Base-by-base conservation (phyloP, 345 rosid genomes). In the Crucihimalaya himalaica region DNA sequence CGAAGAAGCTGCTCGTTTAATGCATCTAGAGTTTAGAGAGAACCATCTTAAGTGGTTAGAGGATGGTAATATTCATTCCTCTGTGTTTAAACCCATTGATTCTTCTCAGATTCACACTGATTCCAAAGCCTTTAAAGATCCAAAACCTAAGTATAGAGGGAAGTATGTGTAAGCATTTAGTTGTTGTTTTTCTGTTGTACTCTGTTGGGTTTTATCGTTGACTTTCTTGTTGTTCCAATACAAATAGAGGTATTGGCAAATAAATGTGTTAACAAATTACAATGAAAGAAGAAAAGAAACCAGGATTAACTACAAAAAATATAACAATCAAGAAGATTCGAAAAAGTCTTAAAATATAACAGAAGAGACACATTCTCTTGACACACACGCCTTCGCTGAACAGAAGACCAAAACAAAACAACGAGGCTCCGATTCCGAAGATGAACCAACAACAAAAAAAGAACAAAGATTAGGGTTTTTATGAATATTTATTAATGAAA, bases 41-140 rank as follows among this genome's bases (percentile, higher is more conserved):
- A 95, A 95, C 79, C 97, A 95, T 78, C 57, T 87, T 4, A 95
- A 92, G 83, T 92, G 96, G 97, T 59, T 92, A 72, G 92, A 90
- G 80, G 90, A 95, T 19, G 94, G 96, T 63, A 95, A 84, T 74
- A 90, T 92, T 29, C 96, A 87, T 80, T 88, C 99, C 53, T 86
- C 90, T 21, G 89, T 95, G 29, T 92, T 95, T 57, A 82, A 79
- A 73, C 91, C 90, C 0, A 75, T 81, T 6, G 91, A 87, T 66
- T 20, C 83, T 78, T 64, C 85, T 29, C 83, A 66, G 66, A 29
- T 59, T 39, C 29, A 74, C 3, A 68, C 80, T 35, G 88, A 89
- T 61, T 50, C 84, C 56, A 86, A 81, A 68, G 7, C 64, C 2
- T 76, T 65, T 10, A 89, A 82, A 84, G 97, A 91, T 37, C 78